Percentiles rank a stretch among this genome's conserved stretches.
phyloP scores from a whole-genome alignment of 257 asterid species.

The Dorcoceras hygrometricum region DNA sequence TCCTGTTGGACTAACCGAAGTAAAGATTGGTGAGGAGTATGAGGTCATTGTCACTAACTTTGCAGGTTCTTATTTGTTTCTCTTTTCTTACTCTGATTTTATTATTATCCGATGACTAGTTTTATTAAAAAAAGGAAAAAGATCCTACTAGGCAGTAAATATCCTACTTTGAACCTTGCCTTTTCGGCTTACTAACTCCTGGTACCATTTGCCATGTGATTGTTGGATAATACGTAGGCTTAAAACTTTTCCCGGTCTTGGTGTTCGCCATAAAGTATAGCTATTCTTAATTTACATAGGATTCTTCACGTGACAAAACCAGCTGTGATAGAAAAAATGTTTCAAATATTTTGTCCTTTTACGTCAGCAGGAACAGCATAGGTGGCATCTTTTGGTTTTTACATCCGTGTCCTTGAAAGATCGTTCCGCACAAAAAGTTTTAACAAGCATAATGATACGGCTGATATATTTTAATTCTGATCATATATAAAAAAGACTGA shows the following conservation, averaged over 20 bases:
- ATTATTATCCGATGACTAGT: neutral
- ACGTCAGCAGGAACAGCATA: neutral
- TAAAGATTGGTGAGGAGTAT: slow-evolving; percentile 73
- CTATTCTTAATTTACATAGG: neutral
- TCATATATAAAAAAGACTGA: too few relatives aligned
- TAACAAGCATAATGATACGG: too few relatives aligned
- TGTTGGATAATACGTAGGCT: neutral
- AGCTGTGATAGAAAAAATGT: neutral
- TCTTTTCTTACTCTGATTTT: neutral
- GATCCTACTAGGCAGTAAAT: too few relatives aligned
- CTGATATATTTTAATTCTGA: too few relatives aligned
- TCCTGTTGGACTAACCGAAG: slow-evolving; percentile 59
- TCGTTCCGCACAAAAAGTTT: too few relatives aligned
- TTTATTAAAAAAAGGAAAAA: too few relatives aligned
- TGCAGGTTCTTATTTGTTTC: slow-evolving; percentile 43
- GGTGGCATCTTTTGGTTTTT: neutral
- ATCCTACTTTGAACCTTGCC: too few relatives aligned
- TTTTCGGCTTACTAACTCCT: neutral
- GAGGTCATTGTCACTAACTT: slow-evolving; percentile 67
- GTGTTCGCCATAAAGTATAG: neutral
- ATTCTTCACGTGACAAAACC: neutral
- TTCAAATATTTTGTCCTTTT: neutral
- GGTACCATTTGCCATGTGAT: slow-evolving; percentile 4
- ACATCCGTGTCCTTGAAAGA: neutral
- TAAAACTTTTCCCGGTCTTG: slow-evolving; percentile 1